Percentiles rank a stretch among this genome's conserved stretches.
Evolutionary conservation across 2,329 filamentous ascomycete species (phyloP).

Genomic region (Dryadomyces sulphureus): DNA sequence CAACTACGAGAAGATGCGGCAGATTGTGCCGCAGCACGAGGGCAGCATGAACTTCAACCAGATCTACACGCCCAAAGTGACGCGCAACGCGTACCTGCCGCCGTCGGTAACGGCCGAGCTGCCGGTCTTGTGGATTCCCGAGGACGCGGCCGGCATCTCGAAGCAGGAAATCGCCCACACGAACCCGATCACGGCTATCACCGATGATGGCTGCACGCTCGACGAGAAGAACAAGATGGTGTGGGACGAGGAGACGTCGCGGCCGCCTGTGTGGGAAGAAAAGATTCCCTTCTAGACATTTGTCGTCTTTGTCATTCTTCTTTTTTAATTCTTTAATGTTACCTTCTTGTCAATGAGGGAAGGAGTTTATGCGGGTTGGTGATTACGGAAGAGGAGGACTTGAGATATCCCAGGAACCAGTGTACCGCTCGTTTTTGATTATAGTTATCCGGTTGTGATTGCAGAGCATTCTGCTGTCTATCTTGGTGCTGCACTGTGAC

Average conservation of each 20-base stretch:
- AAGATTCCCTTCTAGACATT: slow-evolving; percentile 18
- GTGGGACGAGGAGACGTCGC: slow-evolving; percentile 19
- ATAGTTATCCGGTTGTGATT: neutral
- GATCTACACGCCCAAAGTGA: slow-evolving; percentile 44
- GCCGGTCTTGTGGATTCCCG: slow-evolving; percentile 74
- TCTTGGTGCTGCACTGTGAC: neutral
- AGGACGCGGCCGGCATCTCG: slow-evolving; percentile 59
- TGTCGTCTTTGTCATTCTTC: neutral
- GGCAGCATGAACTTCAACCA: slow-evolving; percentile 28
- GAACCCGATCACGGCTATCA: slow-evolving; percentile 57
- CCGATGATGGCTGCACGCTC: slow-evolving; percentile 59
- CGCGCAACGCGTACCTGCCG: slow-evolving; percentile 58
- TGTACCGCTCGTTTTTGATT: slow-evolving; percentile 1
- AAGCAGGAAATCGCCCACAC: slow-evolving; percentile 65
- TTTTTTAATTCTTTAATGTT: neutral
- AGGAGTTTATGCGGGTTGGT: neutral
- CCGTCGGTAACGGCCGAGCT: slow-evolving; percentile 48
- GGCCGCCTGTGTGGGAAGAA: slow-evolving; percentile 22
- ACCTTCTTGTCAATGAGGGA: neutral
- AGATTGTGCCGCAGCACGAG: slow-evolving; percentile 47
- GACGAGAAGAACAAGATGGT: slow-evolving; percentile 47
- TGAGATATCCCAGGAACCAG: slow-evolving; percentile 9
- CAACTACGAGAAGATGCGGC: slow-evolving; percentile 56
- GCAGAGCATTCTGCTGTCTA: neutral
- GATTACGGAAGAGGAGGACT: neutral